Base-by-base conservation (phyloP, 441 rosid genomes). In the Capsella rubella region DNA sequence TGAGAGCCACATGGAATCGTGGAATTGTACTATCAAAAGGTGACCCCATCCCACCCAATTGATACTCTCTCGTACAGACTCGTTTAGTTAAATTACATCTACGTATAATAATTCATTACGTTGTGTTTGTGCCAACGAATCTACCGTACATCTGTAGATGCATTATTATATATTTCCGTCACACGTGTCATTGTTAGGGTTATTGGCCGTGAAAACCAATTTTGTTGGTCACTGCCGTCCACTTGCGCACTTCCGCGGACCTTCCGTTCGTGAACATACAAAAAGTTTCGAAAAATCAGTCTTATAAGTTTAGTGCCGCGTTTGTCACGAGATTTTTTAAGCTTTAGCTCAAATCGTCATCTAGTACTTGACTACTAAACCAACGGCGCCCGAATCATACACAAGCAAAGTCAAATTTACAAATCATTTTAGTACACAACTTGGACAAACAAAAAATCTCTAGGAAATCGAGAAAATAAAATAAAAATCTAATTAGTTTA, bases 321-420 rank as follows among this genome's bases (percentile, higher is more conserved):
- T 46, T 43, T 46, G 21, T n/a, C 8, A 45, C 50, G 25, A 21
- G 25, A 21, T 21, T 21, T 21, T 21, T 2, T 21, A 21, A 21
- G 25, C 25, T 21, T 21, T 21, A 21, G 25, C 25, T 21, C 25
- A 1, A 21, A 21, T 21, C 25, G 25, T 21, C 25, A 0, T 21
- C 25, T 21, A 21, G 2, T 21, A 21, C 25, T 21, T 21, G 25
- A 21, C 25, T 21, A 21, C 25, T 21, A 21, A 21, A 21, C 25
- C 25, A 21, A 21, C 25, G 2, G 25, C 25, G 25, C 25, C 25
- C 25, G 25, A 71, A 9, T 8, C 40, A 54, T n/a, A 43, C 49
- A 63, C 51, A 63, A 15, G 57, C 61, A 64, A 73, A 73, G 71
- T 73, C 77, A 65, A 64, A 56, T 65, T 65, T 8, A 16, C 56